These are phyloP conservation scores for Durio zibethinus DNA, from an alignment of 345 rosid species.

Conservation along the genomic window DNA sequence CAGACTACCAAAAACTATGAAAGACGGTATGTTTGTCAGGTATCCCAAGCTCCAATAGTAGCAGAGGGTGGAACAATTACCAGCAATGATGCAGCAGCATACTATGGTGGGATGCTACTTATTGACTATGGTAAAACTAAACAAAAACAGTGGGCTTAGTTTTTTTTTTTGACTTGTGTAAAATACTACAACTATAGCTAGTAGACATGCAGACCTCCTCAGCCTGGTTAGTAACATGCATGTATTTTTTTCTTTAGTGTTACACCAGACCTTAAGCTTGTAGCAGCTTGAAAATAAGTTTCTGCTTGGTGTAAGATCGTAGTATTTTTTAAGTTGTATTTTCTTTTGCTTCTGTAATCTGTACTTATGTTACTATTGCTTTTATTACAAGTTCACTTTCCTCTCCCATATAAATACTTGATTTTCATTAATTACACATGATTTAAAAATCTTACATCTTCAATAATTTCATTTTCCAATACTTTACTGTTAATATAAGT, in stretches of 20 bases:
- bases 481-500: no score
- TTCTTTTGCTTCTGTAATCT: background rate
- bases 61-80: background rate
- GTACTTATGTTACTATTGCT: background rate
- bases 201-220: background rate
- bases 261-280: background rate
- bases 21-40: slow-evolving; percentile 8
- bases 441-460: background rate
- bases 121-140: background rate
- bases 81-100: background rate
- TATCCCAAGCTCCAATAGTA: background rate
- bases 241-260: background rate
- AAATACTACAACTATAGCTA: background rate
- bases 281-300: background rate
- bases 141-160: background rate
- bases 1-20: background rate
- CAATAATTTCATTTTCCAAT: background rate
- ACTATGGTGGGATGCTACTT: background rate
- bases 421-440: background rate
- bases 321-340: background rate
- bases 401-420: background rate
- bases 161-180: background rate
- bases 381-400: background rate
- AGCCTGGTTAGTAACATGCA: background rate
- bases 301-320: background rate